A percentile compares a stretch with the other conserved stretches of the same genome.
Conservation (phyloP, 2,329 filamentous ascomycete genomes). For the Alternaria panax region DNA sequence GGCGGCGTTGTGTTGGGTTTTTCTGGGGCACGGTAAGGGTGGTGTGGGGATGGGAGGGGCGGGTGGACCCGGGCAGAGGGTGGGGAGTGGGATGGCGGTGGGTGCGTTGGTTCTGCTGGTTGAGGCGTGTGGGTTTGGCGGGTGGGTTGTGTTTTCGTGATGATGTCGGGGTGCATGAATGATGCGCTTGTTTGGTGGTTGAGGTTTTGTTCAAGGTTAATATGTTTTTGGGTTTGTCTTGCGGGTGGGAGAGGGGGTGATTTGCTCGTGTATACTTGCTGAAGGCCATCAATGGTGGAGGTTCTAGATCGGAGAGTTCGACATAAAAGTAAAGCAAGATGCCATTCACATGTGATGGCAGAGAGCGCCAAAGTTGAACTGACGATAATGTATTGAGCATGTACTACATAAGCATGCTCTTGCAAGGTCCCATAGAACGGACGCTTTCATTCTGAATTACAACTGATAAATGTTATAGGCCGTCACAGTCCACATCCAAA, state of each 20-base stretch:
- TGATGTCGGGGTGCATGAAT: no score
- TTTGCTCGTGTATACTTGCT: no score
- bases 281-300: no score
- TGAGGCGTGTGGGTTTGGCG: neutral
- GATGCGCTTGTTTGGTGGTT: no score
- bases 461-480: neutral
- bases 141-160: neutral
- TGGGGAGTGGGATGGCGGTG: neutral
- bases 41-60: slow-evolving; percentile 14
- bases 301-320: no score
- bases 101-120: neutral
- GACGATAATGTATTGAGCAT: neutral
- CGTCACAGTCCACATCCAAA: neutral
- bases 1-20: slow-evolving; percentile 2
- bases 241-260: no score
- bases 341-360: neutral
- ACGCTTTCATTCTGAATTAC: slow-evolving; percentile 2
- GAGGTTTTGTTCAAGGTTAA: no score
- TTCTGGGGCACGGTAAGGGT: neutral
- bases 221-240: no score
- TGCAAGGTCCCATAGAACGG: neutral
- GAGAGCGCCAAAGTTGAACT: neutral
- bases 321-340: no score
- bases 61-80: neutral
- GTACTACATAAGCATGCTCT: neutral